Evolutionary conservation across 1,284 basidiomycete genomes (phyloP).

Genomic region (Fomitopsis pinicola): DNA sequence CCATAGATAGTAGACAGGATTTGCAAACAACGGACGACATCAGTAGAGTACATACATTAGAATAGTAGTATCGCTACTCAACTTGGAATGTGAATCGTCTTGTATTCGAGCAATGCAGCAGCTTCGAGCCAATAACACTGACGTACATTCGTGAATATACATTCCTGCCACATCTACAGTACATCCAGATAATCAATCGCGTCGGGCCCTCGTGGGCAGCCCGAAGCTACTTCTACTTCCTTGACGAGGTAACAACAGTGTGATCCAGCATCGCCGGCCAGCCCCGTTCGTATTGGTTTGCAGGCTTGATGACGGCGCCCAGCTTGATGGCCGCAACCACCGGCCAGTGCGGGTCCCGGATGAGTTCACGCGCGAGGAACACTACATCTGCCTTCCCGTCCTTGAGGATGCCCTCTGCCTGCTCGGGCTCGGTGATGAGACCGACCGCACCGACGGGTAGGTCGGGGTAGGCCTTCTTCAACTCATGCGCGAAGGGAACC

Average conservation of each 20-base stretch:
- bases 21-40: not conserved
- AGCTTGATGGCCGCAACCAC: constrained; percentile 52
- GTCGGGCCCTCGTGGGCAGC: too few relatives aligned
- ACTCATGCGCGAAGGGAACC: constrained; percentile 65
- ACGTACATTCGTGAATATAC: too few relatives aligned
- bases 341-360: constrained; percentile 57
- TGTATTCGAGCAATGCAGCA: too few relatives aligned
- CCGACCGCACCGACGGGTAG: constrained; percentile 69
- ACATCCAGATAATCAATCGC: too few relatives aligned
- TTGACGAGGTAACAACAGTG: not conserved
- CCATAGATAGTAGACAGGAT: not conserved
- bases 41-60: not conserved
- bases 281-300: constrained; percentile 62
- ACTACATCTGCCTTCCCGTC: constrained; percentile 67
- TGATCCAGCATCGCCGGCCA: constrained; percentile 46
- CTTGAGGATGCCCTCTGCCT: constrained; percentile 66
- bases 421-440: constrained; percentile 58
- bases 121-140: too few relatives aligned
- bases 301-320: constrained; percentile 54
- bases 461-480: constrained; percentile 61
- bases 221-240: not conserved
- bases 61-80: not conserved
- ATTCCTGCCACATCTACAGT: not conserved
- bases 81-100: not conserved
- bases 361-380: constrained; percentile 62